A percentile compares a stretch with the other conserved stretches of the same genome.
Conservation (phyloP, 495 filamentous ascomycete species). For the Friedmanniomyces simplex region DNA sequence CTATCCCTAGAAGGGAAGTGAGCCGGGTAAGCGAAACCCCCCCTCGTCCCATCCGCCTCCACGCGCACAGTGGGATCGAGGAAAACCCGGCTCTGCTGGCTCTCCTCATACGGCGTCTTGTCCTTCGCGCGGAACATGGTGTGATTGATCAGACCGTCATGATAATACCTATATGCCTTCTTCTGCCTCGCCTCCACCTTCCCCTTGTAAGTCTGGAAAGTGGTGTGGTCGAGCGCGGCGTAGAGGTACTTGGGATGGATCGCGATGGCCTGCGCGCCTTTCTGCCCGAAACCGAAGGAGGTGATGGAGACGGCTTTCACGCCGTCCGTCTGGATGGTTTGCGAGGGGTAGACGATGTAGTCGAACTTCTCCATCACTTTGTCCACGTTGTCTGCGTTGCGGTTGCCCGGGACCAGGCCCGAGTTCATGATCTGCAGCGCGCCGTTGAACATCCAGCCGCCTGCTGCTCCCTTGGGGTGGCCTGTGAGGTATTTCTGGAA, state of each 20-base stretch:
- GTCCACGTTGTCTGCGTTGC: constrained; percentile 97
- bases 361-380: constrained; percentile 94
- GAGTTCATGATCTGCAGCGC: constrained; percentile 88
- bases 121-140: constrained; percentile 92
- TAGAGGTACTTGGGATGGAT: constrained; percentile 94
- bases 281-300: constrained; percentile 98
- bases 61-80: constrained; percentile 94
- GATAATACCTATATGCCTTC: constrained; percentile 96
- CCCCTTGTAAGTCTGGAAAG: constrained; percentile 68
- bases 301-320: constrained; percentile 98
- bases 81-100: constrained; percentile 76
- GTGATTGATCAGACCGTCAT: constrained; percentile 95
- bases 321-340: constrained; percentile 92
- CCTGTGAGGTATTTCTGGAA: constrained; percentile 99
- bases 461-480: constrained; percentile 97
- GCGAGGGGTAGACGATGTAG: constrained; percentile 92
- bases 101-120: constrained; percentile 77
- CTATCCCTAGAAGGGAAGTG: constrained; percentile 46
- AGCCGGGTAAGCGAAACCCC: constrained; percentile 59
- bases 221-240: constrained; percentile 78
- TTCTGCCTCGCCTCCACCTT: constrained; percentile 91
- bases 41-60: constrained; percentile 67
- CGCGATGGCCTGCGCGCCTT: constrained; percentile 94
- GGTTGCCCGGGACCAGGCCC: constrained; percentile 90
- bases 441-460: constrained; percentile 99